These are phyloP conservation scores for Citrullus amarus DNA, from an alignment of 306 rosid genomes.

Conservation along the genomic window DNA sequence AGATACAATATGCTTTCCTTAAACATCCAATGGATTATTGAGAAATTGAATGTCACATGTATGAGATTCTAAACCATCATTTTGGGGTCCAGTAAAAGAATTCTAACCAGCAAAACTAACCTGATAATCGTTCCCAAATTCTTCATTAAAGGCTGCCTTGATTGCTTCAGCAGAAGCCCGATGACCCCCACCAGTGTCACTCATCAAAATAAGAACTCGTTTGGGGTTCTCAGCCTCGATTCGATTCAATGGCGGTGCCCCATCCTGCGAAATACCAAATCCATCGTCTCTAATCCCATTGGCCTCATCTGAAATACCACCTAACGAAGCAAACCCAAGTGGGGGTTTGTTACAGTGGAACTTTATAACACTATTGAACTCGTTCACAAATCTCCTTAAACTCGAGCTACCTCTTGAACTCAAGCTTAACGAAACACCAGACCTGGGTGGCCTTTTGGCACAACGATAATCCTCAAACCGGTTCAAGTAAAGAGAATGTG, in stretches of 20 bases:
- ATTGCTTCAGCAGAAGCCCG: constrained; percentile 98
- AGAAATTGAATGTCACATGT: background rate
- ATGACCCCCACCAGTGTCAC: constrained; percentile 99
- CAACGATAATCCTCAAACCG: constrained; percentile 7
- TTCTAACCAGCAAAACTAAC: constrained; percentile 20
- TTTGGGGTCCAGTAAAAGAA: background rate
- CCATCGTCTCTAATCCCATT: constrained; percentile 28
- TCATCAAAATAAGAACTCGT: constrained; percentile 86
- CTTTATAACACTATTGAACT: constrained; percentile 52
- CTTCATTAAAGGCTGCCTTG: constrained; percentile 67
- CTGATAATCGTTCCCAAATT: constrained; percentile 75
- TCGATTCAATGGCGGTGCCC: constrained; percentile 25
- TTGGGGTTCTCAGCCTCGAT: constrained; percentile 30
- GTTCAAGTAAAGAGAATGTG: constrained; percentile 37
- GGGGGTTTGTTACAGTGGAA: constrained; percentile 56
- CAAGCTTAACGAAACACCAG: constrained; percentile 33
- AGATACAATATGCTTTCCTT: background rate
- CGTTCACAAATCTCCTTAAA: constrained; percentile 30
- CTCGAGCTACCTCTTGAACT: constrained; percentile 17
- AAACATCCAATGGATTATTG: background rate
- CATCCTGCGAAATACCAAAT: constrained; percentile 12
- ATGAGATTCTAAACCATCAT: background rate
- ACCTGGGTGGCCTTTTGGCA: constrained; percentile 19
- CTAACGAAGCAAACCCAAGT: constrained; percentile 66
- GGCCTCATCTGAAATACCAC: constrained; percentile 20